phyloP scores from a whole-genome alignment of 2,329 filamentous ascomycete genomes.

The Alternaria arbusti region DNA sequence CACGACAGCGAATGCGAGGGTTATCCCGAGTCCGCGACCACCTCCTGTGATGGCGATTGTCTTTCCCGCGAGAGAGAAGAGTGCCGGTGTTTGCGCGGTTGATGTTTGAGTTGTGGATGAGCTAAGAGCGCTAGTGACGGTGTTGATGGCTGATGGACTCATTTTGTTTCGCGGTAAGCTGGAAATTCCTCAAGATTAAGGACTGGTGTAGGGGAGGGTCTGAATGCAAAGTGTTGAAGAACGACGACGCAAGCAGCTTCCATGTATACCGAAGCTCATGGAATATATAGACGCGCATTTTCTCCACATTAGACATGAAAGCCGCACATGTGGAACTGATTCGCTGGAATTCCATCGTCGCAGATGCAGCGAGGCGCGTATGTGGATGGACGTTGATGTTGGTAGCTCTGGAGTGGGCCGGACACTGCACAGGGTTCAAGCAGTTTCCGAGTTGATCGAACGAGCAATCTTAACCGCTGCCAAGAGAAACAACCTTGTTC shows the following conservation, averaged over 20 bases:
- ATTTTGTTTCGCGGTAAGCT: background rate
- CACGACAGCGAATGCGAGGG: conserved; percentile 56
- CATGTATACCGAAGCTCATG: background rate
- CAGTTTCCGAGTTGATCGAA: background rate
- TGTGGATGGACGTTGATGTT: background rate
- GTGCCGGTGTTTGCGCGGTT: conserved; percentile 2
- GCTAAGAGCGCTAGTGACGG: background rate
- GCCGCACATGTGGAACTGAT: background rate
- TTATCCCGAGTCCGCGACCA: conserved; percentile 59
- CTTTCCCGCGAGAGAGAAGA: conserved; percentile 25
- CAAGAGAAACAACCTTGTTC: background rate
- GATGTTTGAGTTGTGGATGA: background rate
- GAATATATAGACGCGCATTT: background rate
- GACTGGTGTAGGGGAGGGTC: background rate
- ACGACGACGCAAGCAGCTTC: background rate
- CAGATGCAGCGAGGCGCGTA: background rate
- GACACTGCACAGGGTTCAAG: background rate
- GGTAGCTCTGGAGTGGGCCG: background rate
- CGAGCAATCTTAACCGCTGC: conserved; percentile 1
- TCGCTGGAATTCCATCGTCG: background rate
- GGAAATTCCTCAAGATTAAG: background rate
- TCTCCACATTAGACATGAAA: background rate
- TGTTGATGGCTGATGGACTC: conserved; percentile 1
- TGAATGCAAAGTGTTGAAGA: background rate
- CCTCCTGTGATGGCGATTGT: conserved; percentile 60